phyloP scores from a whole-genome alignment of 208 protist genomes.

The Trypanosoma mega region DNA sequence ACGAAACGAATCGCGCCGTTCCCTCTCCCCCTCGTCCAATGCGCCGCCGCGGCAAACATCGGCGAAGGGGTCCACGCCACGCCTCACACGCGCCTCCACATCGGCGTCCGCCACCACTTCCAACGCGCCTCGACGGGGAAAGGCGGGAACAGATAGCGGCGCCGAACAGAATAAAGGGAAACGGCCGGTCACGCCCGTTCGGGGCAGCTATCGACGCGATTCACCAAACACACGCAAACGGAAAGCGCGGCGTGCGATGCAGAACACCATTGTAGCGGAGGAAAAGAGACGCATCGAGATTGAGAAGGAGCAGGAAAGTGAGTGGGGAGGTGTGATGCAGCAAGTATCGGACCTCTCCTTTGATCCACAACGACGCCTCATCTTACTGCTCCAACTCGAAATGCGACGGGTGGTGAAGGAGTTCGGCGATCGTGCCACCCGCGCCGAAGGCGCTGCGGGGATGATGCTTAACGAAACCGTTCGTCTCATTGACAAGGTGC shows the following conservation, averaged over 20 bases:
- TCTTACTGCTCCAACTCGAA: conserved; percentile 31
- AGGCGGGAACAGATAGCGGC: too few species aligned
- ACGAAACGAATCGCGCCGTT: not conserved
- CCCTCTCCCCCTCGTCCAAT: too few species aligned
- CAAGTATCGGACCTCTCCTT: conserved; percentile 34
- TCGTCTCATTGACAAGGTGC: conserved; percentile 32
- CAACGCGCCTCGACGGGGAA: not conserved
- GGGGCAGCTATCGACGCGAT: not conserved
- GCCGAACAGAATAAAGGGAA: too few species aligned
- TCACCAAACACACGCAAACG: not conserved
- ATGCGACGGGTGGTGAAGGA: conserved; percentile 18
- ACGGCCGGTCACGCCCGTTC: not conserved
- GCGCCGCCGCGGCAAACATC: not conserved
- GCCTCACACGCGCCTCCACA: not conserved
- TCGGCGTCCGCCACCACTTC: too few species aligned
- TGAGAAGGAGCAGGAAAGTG: conserved; percentile 22
- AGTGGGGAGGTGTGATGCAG: conserved; percentile 26
- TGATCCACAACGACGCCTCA: conserved; percentile 36
- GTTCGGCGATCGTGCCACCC: conserved; percentile 27
- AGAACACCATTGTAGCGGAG: conserved; percentile 6
- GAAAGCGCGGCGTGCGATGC: not conserved
- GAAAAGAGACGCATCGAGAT: conserved; percentile 22
- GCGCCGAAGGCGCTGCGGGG: conserved; percentile 26
- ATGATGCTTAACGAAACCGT: conserved; percentile 29
- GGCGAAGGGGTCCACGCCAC: not conserved